phyloP scores from a whole-genome alignment of 2,329 filamentous ascomycete genomes.

The Seiridium unicorne region DNA sequence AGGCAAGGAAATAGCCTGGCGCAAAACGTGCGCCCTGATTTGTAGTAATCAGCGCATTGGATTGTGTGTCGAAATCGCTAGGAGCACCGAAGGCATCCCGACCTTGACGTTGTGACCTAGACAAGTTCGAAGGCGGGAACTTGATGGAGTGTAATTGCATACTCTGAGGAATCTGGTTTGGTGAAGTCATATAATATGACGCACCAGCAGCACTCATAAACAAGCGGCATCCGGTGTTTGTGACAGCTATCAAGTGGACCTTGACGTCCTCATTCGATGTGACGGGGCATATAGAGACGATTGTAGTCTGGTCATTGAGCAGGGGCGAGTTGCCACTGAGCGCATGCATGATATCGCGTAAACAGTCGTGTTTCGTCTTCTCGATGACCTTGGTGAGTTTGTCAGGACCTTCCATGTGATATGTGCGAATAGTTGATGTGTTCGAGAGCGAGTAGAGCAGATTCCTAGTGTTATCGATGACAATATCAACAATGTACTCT shows the following conservation, averaged over 20 bases:
- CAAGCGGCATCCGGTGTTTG: conserved; percentile 84
- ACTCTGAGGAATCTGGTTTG: conserved; percentile 73
- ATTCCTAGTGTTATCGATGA: conserved; percentile 83
- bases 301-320: conserved; percentile 66
- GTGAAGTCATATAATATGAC: conserved; percentile 61
- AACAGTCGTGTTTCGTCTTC: conserved; percentile 59
- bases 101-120: conserved; percentile 21
- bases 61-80: conserved; percentile 46
- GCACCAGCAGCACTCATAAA: conserved; percentile 89
- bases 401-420: conserved; percentile 72
- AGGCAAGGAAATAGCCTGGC: conserved; percentile 89
- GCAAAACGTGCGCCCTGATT: conserved; percentile 63
- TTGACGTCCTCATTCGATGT: conserved; percentile 75
- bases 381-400: conserved; percentile 64
- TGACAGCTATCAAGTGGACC: conserved; percentile 86
- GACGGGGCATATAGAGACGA: conserved; percentile 86
- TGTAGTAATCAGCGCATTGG: conserved; percentile 46
- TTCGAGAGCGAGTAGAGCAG: conserved; percentile 90
- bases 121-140: conserved; percentile 68
- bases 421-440: conserved; percentile 84
- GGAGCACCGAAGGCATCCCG: conserved; percentile 25
- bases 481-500: conserved; percentile 75
- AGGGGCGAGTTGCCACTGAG: conserved; percentile 72
- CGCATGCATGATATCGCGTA: conserved; percentile 76
- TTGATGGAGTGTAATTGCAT: conserved; percentile 99